Evolutionary conservation across 2,329 filamentous ascomycete genomes (phyloP), one percentile per base, ranked within the genome.

Genomic region (Rhinocladiella similis): DNA sequence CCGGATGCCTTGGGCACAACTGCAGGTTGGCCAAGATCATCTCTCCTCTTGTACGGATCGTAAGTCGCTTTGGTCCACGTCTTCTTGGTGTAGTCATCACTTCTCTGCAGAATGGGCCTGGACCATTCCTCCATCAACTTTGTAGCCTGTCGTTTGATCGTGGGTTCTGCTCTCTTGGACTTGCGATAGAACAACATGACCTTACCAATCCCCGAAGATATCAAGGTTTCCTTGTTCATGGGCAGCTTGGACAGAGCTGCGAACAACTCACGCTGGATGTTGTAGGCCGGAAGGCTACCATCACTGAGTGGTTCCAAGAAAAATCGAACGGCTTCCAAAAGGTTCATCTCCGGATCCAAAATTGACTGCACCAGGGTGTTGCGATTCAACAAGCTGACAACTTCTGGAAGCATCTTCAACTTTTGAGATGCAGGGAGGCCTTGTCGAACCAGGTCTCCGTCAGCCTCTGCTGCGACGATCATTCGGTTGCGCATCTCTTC

Each of bases 121-220:
- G 91, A 96, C 94, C 94, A 99, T 70, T 97, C 93, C 54, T 90
- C 90, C 54, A 97, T 80, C n/a, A 97, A 80, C 47, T 89, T 85
- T 77, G 97, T 92, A 0, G 94, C 94, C 76, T 92, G 90, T 64
- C 93, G 87, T 79, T 97, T 97, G 79, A 99, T 97, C 59, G 81
- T 83, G 3, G 87, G 79, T 74, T 97, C 90, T 1, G 92, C 89
- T 64, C 90, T 88, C 77, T 92, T 95, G 78, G 90, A 96, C 75
- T 92, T 92, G 49, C 92, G 97, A 76, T 99, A 99, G 77, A 97
- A 99, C 61, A 96, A 84, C 50, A 97, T 88, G 47, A 99, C 91
- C 72, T 97, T 97, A 69, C 94, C 94, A 63, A 99, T 94, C 18
- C 93, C 92, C 66, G 90, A 96, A 63, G 91, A 92, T 19, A 95